Conservation (phyloP, 148 eudicot genomes). For the Cornus suecica region DNA sequence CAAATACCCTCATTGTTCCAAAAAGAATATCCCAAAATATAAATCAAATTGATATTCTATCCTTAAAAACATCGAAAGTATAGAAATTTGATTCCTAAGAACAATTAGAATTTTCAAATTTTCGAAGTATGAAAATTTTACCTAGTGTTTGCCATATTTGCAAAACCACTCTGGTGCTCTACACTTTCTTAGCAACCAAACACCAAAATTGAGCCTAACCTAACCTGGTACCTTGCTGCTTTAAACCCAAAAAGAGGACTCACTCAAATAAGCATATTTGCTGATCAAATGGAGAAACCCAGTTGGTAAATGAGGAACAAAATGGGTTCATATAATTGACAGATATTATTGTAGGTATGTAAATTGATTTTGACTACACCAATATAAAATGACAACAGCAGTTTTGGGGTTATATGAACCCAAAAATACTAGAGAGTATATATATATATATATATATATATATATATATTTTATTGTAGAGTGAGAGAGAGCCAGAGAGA, state of each 20-base stretch:
- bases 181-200: not conserved
- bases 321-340: slow-evolving; percentile 2
- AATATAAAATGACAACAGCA: slow-evolving; percentile 2
- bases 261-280: not conserved
- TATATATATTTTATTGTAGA: not conserved
- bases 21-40: slow-evolving; percentile 17
- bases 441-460: no score
- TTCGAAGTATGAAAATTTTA: not conserved
- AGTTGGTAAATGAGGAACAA: slow-evolving; percentile 8
- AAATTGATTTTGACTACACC: not conserved
- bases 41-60: slow-evolving; percentile 8
- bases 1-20: slow-evolving; percentile 27
- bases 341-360: slow-evolving; percentile 3
- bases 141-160: not conserved
- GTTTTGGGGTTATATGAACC: slow-evolving; percentile 7
- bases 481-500: slow-evolving; percentile 1
- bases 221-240: slow-evolving; percentile 1
- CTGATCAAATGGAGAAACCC: not conserved
- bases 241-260: not conserved
- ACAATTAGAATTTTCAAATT: not conserved
- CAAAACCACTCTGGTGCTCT: not conserved
- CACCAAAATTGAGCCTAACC: slow-evolving; percentile 11
- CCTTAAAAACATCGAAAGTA: slow-evolving; percentile 18
- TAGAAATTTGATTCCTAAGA: not conserved
- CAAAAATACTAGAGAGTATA: not conserved